These are phyloP conservation scores for Verticillium albo-atrum DNA, from an alignment of 2,329 filamentous ascomycete genomes.

Conservation along the genomic window DNA sequence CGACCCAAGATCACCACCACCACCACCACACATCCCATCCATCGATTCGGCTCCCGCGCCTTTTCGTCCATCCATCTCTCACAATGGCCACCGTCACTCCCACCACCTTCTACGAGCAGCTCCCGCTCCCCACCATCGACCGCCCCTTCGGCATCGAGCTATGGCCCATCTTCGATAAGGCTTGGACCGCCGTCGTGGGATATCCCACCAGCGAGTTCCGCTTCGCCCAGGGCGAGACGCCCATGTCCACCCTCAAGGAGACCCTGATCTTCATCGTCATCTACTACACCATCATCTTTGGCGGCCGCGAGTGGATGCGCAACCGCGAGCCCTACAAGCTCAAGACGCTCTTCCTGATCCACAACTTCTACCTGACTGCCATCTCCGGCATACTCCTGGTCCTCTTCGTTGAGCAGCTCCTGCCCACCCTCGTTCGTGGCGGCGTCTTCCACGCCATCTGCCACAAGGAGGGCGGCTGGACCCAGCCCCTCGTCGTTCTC, in stretches of 20 bases:
- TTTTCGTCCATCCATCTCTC: not conserved
- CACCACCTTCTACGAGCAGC: constrained; percentile 46
- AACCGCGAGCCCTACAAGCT: constrained; percentile 80
- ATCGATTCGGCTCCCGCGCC: not conserved
- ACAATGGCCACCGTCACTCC: constrained; percentile 31
- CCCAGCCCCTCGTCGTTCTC: constrained; percentile 83
- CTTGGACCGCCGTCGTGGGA: constrained; percentile 70
- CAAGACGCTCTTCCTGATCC: constrained; percentile 84
- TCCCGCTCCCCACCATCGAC: constrained; percentile 77
- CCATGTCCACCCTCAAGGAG: constrained; percentile 84
- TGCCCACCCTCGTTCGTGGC: constrained; percentile 73
- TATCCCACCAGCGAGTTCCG: constrained; percentile 83
- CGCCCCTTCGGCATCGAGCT: constrained; percentile 85
- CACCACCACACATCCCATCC: not conserved
- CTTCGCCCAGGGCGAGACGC: constrained; percentile 76
- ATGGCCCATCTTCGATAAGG: constrained; percentile 93
- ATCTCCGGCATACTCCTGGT: constrained; percentile 77
- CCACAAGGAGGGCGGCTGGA: constrained; percentile 79
- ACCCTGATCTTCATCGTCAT: constrained; percentile 74
- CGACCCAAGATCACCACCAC: not conserved
- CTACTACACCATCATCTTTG: constrained; percentile 94
- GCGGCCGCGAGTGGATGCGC: constrained; percentile 89
- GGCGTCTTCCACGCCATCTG: constrained; percentile 92
- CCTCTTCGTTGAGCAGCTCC: constrained; percentile 86
- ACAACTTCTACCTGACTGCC: constrained; percentile 90